These are phyloP conservation scores for Ulmus americana DNA, from an alignment of 331 rosid species.

Conservation along the genomic window DNA sequence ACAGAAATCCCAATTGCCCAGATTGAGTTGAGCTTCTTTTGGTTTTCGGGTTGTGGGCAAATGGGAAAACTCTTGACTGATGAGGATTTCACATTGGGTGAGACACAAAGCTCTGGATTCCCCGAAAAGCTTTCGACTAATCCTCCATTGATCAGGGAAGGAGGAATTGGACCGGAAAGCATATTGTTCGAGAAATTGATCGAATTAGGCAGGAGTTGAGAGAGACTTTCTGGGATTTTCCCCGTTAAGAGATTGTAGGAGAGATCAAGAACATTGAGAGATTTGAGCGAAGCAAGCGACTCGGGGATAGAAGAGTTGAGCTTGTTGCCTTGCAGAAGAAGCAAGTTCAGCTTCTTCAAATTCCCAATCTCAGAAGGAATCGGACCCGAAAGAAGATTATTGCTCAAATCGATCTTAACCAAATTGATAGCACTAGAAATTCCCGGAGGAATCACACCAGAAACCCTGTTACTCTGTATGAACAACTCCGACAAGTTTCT, in stretches of 20 bases:
- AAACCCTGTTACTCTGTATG: conserved; percentile 61
- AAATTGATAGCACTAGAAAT: conserved; percentile 54
- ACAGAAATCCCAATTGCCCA: conserved; percentile 67
- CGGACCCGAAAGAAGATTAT: conserved; percentile 65
- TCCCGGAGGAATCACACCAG: conserved; percentile 63
- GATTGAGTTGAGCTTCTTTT: conserved; percentile 49
- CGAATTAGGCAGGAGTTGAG: conserved; percentile 65
- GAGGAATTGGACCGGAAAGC: conserved; percentile 85
- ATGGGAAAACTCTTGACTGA: conserved; percentile 44
- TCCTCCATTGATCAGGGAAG: conserved; percentile 64
- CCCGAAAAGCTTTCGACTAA: conserved; percentile 81
- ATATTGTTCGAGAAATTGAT: conserved; percentile 74
- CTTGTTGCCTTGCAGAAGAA: conserved; percentile 73
- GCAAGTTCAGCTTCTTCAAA: conserved; percentile 57
- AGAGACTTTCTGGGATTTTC: conserved; percentile 71
- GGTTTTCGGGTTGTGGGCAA: conserved; percentile 38
- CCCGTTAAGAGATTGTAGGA: conserved; percentile 76
- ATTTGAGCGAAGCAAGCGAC: conserved; percentile 54
- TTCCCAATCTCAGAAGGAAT: conserved; percentile 82
- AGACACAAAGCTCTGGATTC: conserved; percentile 70
- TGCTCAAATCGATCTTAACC: conserved; percentile 83
- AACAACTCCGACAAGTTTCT: conserved; percentile 76
- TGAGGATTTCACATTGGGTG: conserved; percentile 40
- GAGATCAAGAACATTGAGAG: conserved; percentile 87
- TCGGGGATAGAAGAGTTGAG: conserved; percentile 64